phyloP scores from a whole-genome alignment of 2,329 filamentous ascomycete species.

The Sporothrix phasma region DNA sequence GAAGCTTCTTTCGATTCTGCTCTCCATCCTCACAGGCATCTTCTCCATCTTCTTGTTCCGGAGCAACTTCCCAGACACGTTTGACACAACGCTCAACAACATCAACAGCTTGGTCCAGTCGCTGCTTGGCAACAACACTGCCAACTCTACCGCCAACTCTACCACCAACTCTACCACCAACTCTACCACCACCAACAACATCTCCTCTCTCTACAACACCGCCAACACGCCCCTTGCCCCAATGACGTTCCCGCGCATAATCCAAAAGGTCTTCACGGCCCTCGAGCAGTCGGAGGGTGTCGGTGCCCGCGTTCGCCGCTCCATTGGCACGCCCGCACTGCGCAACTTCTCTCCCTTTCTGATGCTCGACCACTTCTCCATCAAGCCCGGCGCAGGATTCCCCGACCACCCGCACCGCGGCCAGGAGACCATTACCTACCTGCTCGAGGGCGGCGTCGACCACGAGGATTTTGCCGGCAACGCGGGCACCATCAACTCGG shows the following conservation, averaged over 20 bases:
- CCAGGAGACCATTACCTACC: slow-evolving; percentile 81
- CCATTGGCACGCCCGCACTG: slow-evolving; percentile 73
- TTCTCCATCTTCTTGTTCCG: slow-evolving; percentile 24
- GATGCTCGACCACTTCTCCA: slow-evolving; percentile 89
- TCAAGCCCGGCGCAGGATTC: slow-evolving; percentile 74
- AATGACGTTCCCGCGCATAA: slow-evolving; percentile 62
- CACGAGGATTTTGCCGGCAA: slow-evolving; percentile 89
- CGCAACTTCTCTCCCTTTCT: slow-evolving; percentile 86
- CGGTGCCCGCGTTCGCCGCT: slow-evolving; percentile 76
- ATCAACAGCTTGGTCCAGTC: slow-evolving; percentile 19
- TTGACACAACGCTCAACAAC: slow-evolving; percentile 23
- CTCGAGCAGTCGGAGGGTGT: slow-evolving; percentile 80
- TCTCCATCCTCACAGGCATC: slow-evolving; percentile 32
- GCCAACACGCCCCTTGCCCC: slow-evolving; percentile 33
- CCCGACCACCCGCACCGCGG: slow-evolving; percentile 79
- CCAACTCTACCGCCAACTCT: slow-evolving; percentile 16
- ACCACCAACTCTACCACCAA: slow-evolving; percentile 13
- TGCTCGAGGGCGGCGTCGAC: slow-evolving; percentile 76
- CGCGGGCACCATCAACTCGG: slow-evolving; percentile 69
- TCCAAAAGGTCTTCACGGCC: slow-evolving; percentile 75
- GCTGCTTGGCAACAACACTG: no score
- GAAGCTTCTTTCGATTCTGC: slow-evolving; percentile 30
- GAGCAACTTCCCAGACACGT: slow-evolving; percentile 18
- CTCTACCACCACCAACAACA: slow-evolving; percentile 15
- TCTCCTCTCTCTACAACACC: not conserved